Base-by-base conservation (phyloP, 768 basidiomycete species). In the Kwoniella sp. region DNA sequence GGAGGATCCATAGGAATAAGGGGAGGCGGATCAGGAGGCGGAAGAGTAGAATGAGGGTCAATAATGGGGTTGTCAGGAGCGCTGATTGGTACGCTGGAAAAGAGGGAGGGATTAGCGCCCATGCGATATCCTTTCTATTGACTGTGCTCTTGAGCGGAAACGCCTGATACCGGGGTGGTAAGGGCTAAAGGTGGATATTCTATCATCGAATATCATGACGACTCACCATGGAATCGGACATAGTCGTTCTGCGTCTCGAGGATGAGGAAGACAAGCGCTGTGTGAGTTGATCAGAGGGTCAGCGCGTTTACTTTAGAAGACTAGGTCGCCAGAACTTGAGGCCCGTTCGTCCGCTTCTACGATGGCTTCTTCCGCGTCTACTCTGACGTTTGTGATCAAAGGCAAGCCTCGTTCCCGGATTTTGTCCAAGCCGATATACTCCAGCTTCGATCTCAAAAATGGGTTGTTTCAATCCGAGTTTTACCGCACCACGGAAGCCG, bases 211-310 rank as follows among this genome's bases (percentile, higher is more conserved):
- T n/a, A n/a, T 20, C 37, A 63, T 58, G 37, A 17, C 28, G 56
- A 74, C 85, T 73, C 58, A 89, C 89, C 88, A 75, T 90, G 89
- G 76, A 90, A 91, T 58, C 90, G 86, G 63, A 90, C 86, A 67
- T 86, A 88, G 78, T 90, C 88, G 71, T 89, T 89, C 66, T 86
- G 85, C 11, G 87, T 91, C 80, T 91, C 90, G n/a, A 87, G 67
- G n/a, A 90, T 84, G 11, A 91, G 84, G 31, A 90, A 78, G 0
- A 83, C 28, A 30, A 91, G 79, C 2, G 90, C 90, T 90, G 61
- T 22, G 61, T 26, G 2, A 4, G 17, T n/a, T 34, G 7, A 34
- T 34, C 34, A 34, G 34, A 34, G 34, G 34, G 34, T 34, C 34
- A 34, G 34, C 34, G 13, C 34, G 34, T 34, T 5, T 34, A 34